Percentiles rank a stretch among this genome's conserved stretches.
Evolutionary conservation across 2,329 filamentous ascomycete species (phyloP).

Genomic region (Dothidotthia symphoricarpi): DNA sequence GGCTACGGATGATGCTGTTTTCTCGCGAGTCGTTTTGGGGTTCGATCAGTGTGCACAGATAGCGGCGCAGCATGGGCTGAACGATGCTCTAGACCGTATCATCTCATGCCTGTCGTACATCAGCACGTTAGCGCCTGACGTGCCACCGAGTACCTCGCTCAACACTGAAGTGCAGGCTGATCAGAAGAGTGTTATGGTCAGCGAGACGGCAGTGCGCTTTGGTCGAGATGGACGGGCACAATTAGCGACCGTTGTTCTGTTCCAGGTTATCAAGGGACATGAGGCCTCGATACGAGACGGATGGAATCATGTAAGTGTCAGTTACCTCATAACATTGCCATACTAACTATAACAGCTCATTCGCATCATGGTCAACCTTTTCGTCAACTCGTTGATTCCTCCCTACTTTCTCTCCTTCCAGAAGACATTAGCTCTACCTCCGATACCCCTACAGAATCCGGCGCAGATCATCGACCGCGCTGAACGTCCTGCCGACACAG

Average conservation of each 20-base stretch:
- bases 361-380: conserved; percentile 91
- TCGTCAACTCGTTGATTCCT: conserved; percentile 89
- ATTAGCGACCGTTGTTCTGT: conserved; percentile 89
- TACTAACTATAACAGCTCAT: conserved; percentile 65
- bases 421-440: conserved; percentile 66
- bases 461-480: conserved; percentile 91
- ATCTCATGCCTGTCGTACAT: conserved; percentile 87
- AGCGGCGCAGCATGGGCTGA: conserved; percentile 77
- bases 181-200: conserved; percentile 95
- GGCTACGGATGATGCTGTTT: conserved; percentile 93
- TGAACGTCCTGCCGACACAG: conserved; percentile 72
- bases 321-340: not conserved
- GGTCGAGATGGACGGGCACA: conserved; percentile 92
- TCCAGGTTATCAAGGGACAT: conserved; percentile 83
- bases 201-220: conserved; percentile 93
- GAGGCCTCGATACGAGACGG: conserved; percentile 73
- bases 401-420: conserved; percentile 69
- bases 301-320: conserved; percentile 69
- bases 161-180: conserved; percentile 95
- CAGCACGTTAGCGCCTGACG: conserved; percentile 76
- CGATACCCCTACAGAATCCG: conserved; percentile 86
- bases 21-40: conserved; percentile 86
- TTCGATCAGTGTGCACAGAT: conserved; percentile 97
- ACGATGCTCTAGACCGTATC: conserved; percentile 87
- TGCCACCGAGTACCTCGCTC: conserved; percentile 75